Evolutionary conservation across 2,329 filamentous ascomycete species (phyloP), one percentile per base, ranked within the genome.

Genomic region (Paecilomyces fulvus): DNA sequence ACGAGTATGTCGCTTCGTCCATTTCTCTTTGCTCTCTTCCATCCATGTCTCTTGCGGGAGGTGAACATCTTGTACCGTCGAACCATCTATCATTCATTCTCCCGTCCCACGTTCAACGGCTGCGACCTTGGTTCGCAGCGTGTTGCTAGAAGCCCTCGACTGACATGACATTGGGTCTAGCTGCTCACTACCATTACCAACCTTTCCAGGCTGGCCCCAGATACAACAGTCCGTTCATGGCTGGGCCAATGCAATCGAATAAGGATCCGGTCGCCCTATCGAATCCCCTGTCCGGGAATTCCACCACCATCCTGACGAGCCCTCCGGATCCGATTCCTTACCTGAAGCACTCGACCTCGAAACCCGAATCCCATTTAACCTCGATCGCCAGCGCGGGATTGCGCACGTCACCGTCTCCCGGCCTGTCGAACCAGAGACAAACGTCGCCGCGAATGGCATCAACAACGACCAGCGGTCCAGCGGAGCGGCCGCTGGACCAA

Each of bases 391-490:
- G 69, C 59, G 73, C 73, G 31, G 71, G 73, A n/a, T 57, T 75
- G 51, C 72, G 73, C 66, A 62, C 61, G n/a, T 64, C 64, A 10
- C 58, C 64, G 5, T 69, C 68, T 1, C 61, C 65, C 11, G 55
- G 61, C 30, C 69, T 75, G 50, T 73, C 70, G 37, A 70, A 72
- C 57, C 70, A 70, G 28, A 65, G 67, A 53, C 67, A 69, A 31
- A 65, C 70, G 12, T 62, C 73, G 48, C 63, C 70, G 46, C 66
- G 59, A 69, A 79, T 66, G 71, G 68, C 65, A 63, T 74, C 64
- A 71, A 88, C 71, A 80, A 83, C 23, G 75, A 85, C 55, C 83
- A 79, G 58, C 83, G 87, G 61, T 58, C 59, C 65, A 52, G 59
- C 60, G 54, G 69, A 70, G 59, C 66, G 66, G 54, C 64, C 63